Percentiles rank a stretch among this genome's conserved stretches.
These are phyloP conservation scores for Dicorynia guianensis DNA, from an alignment of 306 rosid species.

Conservation along the genomic window DNA sequence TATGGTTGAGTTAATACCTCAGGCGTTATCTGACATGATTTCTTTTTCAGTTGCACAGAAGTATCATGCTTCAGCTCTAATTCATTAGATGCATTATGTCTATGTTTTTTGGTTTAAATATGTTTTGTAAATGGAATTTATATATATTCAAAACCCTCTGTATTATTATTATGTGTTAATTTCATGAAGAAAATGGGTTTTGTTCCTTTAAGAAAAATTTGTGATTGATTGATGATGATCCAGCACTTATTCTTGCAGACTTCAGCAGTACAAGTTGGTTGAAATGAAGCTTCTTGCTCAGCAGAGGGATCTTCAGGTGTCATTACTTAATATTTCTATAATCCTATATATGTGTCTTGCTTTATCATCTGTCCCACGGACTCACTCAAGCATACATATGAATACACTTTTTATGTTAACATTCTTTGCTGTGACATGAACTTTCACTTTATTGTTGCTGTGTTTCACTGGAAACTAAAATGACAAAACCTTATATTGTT, in stretches of 20 bases:
- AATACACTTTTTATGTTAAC: not conserved
- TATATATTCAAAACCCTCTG: not conserved
- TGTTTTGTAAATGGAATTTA: not conserved
- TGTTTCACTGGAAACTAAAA: constrained; percentile 10
- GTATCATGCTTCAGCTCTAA: not conserved
- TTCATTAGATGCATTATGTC: not conserved
- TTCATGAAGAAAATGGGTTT: constrained; percentile 7
- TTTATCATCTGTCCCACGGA: not conserved
- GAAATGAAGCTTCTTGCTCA: constrained; percentile 89
- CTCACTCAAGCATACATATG: not conserved
- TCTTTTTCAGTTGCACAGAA: not conserved
- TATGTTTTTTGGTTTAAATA: not conserved
- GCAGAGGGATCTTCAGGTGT: constrained; percentile 81
- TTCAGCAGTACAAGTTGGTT: constrained; percentile 78
- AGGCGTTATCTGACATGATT: not conserved
- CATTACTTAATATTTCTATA: constrained; percentile 6
- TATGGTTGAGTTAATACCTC: not conserved
- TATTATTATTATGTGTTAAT: constrained; percentile 2
- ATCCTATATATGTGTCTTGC: not conserved
- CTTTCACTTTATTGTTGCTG: not conserved
- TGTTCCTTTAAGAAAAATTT: not conserved
- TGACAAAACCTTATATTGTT: not conserved
- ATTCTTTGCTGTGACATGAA: not conserved
- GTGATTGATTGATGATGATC: not conserved
- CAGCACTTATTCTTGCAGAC: constrained; percentile 47